Evolutionary conservation across 169 alveolate species (phyloP).

Genomic region (Plasmodium relictum): DNA sequence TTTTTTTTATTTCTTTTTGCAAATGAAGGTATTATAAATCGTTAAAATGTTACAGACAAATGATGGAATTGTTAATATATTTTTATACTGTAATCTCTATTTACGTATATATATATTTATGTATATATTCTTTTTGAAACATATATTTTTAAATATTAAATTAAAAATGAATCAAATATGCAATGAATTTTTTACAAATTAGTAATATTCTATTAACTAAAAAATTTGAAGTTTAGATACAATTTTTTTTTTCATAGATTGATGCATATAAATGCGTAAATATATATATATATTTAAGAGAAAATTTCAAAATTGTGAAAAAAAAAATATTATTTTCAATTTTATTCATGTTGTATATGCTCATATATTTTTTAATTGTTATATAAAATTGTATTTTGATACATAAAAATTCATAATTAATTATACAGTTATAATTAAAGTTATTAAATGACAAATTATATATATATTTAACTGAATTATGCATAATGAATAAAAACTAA

Average conservation of each 20-base stretch:
- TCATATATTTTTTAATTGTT: not conserved
- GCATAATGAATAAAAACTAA: not conserved
- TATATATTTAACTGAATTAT: not conserved
- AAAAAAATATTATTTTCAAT: not conserved
- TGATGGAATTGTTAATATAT: too few species aligned
- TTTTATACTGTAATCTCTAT: too few species aligned
- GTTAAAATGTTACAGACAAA: too few species aligned
- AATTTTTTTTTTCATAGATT: not conserved
- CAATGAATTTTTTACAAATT: too few species aligned
- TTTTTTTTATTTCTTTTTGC: too few species aligned
- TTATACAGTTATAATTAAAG: constrained; percentile 26
- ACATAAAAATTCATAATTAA: not conserved
- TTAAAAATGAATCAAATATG: too few species aligned
- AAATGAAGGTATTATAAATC: too few species aligned
- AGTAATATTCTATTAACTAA: not conserved
- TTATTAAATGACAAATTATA: constrained; percentile 16
- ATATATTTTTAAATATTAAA: too few species aligned
- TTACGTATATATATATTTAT: too few species aligned
- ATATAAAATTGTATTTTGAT: constrained; percentile 7
- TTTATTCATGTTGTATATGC: not conserved
- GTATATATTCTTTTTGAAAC: too few species aligned
- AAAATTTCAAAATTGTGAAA: not conserved
- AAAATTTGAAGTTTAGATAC: too few species aligned
- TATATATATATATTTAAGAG: not conserved
- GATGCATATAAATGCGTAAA: constrained; percentile 9